A percentile compares a stretch with the other conserved stretches of the same genome.
Conservation (phyloP, 768 basidiomycete species). For the Galerina sulciceps region DNA sequence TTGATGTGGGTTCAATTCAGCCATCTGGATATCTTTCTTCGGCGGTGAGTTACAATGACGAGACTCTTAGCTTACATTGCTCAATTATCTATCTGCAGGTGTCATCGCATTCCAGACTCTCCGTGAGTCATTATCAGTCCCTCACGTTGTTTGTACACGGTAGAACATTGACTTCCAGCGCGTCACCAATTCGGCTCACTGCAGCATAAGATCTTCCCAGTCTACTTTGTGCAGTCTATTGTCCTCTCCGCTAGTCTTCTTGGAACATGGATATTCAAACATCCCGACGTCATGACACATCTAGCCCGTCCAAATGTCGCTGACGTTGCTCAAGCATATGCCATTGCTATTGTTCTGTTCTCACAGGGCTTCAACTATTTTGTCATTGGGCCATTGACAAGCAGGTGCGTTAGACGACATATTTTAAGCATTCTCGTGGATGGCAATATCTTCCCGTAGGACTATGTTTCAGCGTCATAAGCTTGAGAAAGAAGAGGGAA, state of each 20-base stretch:
- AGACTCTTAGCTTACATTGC: background rate
- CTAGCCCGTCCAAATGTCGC: conserved; percentile 49
- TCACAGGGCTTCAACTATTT: conserved; percentile 67
- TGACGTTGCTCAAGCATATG: conserved; percentile 71
- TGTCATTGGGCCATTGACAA: conserved; percentile 73
- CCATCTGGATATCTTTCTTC: conserved; percentile 72
- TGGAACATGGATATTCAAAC: conserved; percentile 59
- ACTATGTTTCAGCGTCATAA: conserved; percentile 78
- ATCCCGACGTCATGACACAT: conserved; percentile 56
- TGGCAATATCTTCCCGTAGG: conserved; percentile 34
- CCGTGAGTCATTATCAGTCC: conserved; percentile 44
- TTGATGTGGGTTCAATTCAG: conserved; percentile 19
- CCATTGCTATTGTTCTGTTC: conserved; percentile 48
- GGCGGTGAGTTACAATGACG: conserved; percentile 44
- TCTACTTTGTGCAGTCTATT: conserved; percentile 72
- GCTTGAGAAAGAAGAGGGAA: conserved; percentile 76
- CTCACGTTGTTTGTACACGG: background rate
- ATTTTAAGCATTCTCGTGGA: background rate
- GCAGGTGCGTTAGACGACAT: conserved; percentile 48
- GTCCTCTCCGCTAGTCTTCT: conserved; percentile 57
- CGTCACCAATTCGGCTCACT: conserved; percentile 75
- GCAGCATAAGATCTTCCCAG: conserved; percentile 75
- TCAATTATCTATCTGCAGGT: conserved; percentile 37
- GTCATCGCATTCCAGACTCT: conserved; percentile 63
- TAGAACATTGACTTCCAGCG: conserved; percentile 40